These are phyloP conservation scores for Solanum sejunctum DNA, from an alignment of 257 asterid genomes.

Conservation along the genomic window DNA sequence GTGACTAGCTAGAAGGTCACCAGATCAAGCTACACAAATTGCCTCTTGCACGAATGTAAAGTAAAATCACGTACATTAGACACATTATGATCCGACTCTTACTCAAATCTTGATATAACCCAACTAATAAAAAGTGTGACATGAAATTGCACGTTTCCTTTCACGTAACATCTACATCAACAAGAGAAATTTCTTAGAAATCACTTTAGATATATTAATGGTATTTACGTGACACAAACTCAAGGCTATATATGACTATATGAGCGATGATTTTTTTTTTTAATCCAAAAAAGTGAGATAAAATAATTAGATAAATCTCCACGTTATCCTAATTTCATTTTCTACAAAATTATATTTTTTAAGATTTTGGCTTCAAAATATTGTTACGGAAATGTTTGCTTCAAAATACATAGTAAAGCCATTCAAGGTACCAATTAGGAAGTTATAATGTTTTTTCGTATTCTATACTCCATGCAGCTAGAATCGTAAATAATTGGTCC, in stretches of 20 bases:
- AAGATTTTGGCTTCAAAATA: background rate
- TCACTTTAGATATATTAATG: background rate
- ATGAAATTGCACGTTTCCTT: background rate
- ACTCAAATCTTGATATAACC: background rate
- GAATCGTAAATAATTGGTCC: background rate
- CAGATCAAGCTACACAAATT: background rate
- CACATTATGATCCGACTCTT: background rate
- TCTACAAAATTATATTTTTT: background rate
- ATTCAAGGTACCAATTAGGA: background rate
- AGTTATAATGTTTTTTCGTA: background rate
- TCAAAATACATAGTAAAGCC: background rate
- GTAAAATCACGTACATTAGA: fast-evolving
- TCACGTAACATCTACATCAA: background rate
- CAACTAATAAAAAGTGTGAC: background rate
- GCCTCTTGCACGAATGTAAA: background rate
- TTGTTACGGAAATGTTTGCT: background rate
- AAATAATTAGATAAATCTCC: background rate
- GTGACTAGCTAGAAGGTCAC: fast-evolving
- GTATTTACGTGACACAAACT: background rate
- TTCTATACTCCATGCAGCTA: background rate
- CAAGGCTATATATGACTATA: too few relatives aligned
- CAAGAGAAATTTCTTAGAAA: background rate
- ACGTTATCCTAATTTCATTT: background rate
- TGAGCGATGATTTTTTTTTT: background rate
- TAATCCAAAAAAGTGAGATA: background rate